phyloP scores from a whole-genome alignment of 75 land plant genomes.

The Cryptomeria japonica region DNA sequence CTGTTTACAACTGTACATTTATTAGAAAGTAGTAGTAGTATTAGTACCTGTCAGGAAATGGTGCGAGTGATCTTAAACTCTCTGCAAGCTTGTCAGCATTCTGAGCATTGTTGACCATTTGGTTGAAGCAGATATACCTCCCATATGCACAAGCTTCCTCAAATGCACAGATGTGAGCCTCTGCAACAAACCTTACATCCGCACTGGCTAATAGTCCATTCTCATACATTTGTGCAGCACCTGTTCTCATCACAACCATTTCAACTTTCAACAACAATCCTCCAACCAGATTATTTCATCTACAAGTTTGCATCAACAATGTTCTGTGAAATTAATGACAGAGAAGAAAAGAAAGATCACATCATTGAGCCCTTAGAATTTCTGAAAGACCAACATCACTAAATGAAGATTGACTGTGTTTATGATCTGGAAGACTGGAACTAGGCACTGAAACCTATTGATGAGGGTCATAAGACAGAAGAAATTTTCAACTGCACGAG shows the following conservation, averaged over 20 bases:
- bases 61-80: conserved; percentile 25
- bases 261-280: background rate
- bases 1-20: background rate
- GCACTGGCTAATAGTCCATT: conserved; percentile 71
- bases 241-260: conserved; percentile 13
- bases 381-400: too few relatives aligned
- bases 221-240: conserved; percentile 71
- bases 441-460: too few relatives aligned
- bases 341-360: background rate
- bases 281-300: background rate
- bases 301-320: background rate
- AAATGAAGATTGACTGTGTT: too few relatives aligned
- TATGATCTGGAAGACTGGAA: too few relatives aligned
- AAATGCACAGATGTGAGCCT: conserved; percentile 67
- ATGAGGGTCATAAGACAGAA: too few relatives aligned
- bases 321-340: background rate
- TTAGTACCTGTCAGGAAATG: conserved; percentile 14
- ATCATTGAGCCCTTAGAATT: too few relatives aligned
- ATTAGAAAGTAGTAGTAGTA: background rate
- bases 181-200: conserved; percentile 65
- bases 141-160: conserved; percentile 64
- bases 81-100: conserved; percentile 52
- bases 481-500: too few relatives aligned
- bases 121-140: conserved; percentile 81
- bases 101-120: conserved; percentile 41